Evolutionary conservation across 1,284 basidiomycete species (phyloP).

Genomic region (Apiotrichum siamense): DNA sequence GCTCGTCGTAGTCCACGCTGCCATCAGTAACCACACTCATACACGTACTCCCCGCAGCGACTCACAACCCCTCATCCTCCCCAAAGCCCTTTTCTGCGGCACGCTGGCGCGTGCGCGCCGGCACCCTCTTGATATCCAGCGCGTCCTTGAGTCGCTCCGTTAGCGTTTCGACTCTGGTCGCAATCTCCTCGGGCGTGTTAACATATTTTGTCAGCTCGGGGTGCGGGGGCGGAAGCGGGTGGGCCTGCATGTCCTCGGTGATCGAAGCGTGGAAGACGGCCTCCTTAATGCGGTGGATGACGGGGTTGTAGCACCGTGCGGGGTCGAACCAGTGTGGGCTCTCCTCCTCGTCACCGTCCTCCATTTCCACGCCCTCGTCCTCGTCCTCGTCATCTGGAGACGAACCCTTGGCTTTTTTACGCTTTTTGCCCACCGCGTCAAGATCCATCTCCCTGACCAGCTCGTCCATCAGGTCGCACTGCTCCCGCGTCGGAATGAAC

Average conservation of each 20-base stretch:
- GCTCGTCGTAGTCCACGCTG: conserved; percentile 45
- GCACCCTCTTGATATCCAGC: conserved; percentile 61
- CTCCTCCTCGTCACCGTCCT: conserved; percentile 5
- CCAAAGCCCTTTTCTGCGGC: conserved; percentile 32
- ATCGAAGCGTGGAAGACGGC: conserved; percentile 82
- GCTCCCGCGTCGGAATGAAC: conserved; percentile 72
- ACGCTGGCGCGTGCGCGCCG: conserved; percentile 48
- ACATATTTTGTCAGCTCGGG: conserved; percentile 77
- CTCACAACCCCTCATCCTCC: conserved; percentile 41
- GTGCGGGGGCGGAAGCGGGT: conserved; percentile 77
- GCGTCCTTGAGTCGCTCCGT: conserved; percentile 58
- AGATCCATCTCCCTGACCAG: conserved; percentile 84
- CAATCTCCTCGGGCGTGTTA: conserved; percentile 62
- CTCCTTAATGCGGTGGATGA: conserved; percentile 84
- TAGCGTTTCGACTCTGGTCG: conserved; percentile 56
- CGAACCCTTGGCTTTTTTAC: conserved; percentile 31
- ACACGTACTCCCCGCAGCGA: neutral
- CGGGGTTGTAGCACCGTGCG: conserved; percentile 73
- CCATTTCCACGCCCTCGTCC: conserved; percentile 10
- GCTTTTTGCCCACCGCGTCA: conserved; percentile 55
- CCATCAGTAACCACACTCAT: too few relatives aligned
- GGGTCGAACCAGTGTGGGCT: conserved; percentile 67
- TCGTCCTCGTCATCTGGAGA: conserved; percentile 49
- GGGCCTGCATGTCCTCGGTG: conserved; percentile 61
- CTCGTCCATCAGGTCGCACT: conserved; percentile 72